Percentiles rank a stretch among this genome's conserved stretches.
phyloP scores from a whole-genome alignment of 1,284 basidiomycete species.

The Irpex lacteus region DNA sequence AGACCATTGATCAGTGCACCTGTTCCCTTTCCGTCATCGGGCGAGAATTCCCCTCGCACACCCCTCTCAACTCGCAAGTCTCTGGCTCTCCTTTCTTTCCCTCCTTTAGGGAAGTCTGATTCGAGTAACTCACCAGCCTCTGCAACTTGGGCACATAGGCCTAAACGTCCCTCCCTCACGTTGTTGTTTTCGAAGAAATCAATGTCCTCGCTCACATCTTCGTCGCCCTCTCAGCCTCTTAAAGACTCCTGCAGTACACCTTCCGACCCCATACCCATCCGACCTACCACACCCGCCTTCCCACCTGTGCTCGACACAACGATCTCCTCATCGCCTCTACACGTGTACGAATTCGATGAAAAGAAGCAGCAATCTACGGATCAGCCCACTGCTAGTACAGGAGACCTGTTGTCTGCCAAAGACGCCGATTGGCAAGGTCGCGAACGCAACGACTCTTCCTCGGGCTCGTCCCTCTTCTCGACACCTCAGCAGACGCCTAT shows the following conservation, averaged over 20 bases:
- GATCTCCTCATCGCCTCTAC: slow-evolving; percentile 45
- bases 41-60: slow-evolving; percentile 28
- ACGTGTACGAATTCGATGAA: slow-evolving; percentile 33
- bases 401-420: neutral
- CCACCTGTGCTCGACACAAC: slow-evolving; percentile 50
- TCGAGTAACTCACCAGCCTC: slow-evolving; percentile 16
- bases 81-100: slow-evolving; percentile 36
- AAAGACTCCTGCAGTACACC: neutral
- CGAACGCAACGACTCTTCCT: slow-evolving; percentile 23
- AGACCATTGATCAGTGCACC: slow-evolving; percentile 21
- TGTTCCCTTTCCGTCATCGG: slow-evolving; percentile 40
- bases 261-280: neutral
- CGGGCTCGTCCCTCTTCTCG: slow-evolving; percentile 25
- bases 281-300: slow-evolving; percentile 14
- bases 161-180: slow-evolving; percentile 34
- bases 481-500: slow-evolving; percentile 43
- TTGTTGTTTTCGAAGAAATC: slow-evolving; percentile 37
- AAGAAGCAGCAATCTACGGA: neutral
- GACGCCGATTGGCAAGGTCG: slow-evolving; percentile 6
- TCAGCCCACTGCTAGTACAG: neutral
- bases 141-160: slow-evolving; percentile 24
- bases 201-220: slow-evolving; percentile 27
- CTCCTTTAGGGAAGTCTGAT: slow-evolving; percentile 23
- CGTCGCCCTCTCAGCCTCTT: slow-evolving; percentile 12
- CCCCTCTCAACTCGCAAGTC: slow-evolving; percentile 37